Base-by-base conservation (phyloP, 2,329 filamentous ascomycete species). In the Aureobasidium subglaciale region DNA sequence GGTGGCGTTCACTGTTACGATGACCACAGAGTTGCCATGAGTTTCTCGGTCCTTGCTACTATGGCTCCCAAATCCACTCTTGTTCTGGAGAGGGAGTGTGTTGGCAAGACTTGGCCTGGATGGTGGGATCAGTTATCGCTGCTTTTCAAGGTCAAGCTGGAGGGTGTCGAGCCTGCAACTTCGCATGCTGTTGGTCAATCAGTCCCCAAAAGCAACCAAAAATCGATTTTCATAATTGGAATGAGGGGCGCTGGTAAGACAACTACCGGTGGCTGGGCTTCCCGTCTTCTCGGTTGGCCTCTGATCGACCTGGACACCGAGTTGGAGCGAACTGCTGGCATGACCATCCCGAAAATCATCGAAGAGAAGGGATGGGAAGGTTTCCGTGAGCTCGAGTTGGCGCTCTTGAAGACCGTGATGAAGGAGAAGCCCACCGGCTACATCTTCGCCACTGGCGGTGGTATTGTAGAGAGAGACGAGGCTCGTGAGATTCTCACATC, bases 161-260 rank as follows among this genome's bases (percentile, higher is more conserved):
- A 85, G 58, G 93, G 93, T 11, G 81, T 85, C 32, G 90, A 95
- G 63, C 64, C 76, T 15, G 61, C 67, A n/a, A 62, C 68, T 8
- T 68, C 71, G 67, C 27, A 68, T 35, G 43, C 63, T 27, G 73
- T 68, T 57, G 67, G 65, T 5, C 68, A 70, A 43, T 59, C 62
- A 24, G 62, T 73, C 42, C 69, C 71, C 22, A 65, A 70, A 10
- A 72, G 70, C 27, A 60, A 61, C 20, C 59, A 63, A 4, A 80
- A 81, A 45, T 96, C 91, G 0, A 85, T 97, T 50, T 90, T 96
- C 72, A 86, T 99, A 59, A 92, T 99, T 62, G 93, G 93, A 9
- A 99, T 99, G 93, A 84, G 93, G 61, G 93, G 93, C 56, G 93
- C 91, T 37, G 93, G 93, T 24, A 99, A 99, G 75, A 96, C 93